Evolutionary conservation across 2,329 filamentous ascomycete genomes (phyloP).

Genomic region (Albophoma yamanashiensis): DNA sequence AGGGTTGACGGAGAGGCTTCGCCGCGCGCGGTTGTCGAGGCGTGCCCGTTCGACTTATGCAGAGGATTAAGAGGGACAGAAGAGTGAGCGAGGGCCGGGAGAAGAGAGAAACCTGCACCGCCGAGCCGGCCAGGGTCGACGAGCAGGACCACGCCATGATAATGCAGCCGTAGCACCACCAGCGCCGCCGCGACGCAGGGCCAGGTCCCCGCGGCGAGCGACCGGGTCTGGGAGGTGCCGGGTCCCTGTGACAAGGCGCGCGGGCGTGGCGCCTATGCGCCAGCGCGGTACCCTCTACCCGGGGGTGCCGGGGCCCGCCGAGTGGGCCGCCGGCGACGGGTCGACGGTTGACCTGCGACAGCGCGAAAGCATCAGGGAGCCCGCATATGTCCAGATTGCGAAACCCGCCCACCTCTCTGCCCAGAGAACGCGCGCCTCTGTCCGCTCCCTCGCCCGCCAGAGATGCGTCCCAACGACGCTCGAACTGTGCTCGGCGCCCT

Average conservation of each 20-base stretch:
- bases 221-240: background rate
- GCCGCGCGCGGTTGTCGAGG: too few species aligned
- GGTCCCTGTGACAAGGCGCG: background rate
- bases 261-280: background rate
- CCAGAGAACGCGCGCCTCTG: background rate
- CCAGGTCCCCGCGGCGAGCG: background rate
- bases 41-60: too few species aligned
- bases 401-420: background rate
- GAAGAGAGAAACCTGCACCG: background rate
- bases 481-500: background rate
- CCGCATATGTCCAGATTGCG: background rate
- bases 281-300: background rate
- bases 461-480: background rate
- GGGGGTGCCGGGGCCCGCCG: background rate
- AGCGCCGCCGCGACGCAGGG: background rate
- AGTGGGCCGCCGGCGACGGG: background rate
- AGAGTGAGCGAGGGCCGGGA: background rate
- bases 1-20: too few species aligned
- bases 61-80: background rate
- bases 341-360: background rate
- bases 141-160: background rate
- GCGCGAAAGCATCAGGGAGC: background rate
- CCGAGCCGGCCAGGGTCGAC: background rate
- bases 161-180: background rate
- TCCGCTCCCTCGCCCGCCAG: background rate